Base-by-base conservation (phyloP, 495 filamentous ascomycete genomes). In the Hyaloscypha finlandica region DNA sequence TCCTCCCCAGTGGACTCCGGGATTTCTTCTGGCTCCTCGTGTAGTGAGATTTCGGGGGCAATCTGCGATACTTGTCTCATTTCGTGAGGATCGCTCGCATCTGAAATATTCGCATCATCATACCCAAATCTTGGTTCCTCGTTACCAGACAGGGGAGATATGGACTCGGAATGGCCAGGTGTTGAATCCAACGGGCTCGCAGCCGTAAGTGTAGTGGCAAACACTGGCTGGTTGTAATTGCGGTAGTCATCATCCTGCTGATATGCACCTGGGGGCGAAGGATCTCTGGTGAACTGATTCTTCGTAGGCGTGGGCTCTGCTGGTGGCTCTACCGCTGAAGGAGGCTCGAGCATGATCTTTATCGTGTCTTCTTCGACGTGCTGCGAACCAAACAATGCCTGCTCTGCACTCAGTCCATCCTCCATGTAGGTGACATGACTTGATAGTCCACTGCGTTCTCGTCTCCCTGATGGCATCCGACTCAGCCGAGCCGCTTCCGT, bases 281-380 rank as follows among this genome's bases (percentile, higher is more conserved):
- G 61, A 66, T 70, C 64, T 59, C 35, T 55, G 9, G 25, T n/a
- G 55, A 68, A 66, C 14, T 20, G 9, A 22, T 66, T 66, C n/a
- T 70, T 68, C 2, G 65, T 68, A 30, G 69, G 65, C n/a, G 63
- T 68, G 9, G 35, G 33, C 19, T 71, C 65, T 61, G 45, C 53
- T 9, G 53, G 57, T 33, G 32, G 39, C 9, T 80, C 75, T 48
- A 78, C 74, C 19, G 80, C 78, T 29, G 81, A 71, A 4, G 81
- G 77, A 42, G 81, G 78, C 39, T 78, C 76, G 58, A 87, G 76
- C 84, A 89, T 85, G 51, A 89, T 88, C 33, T 84, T 81, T 35
- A 89, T 86, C 1, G 87, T 88, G 16, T 48, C 42, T 11, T 31
- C 53, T 1, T 33, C 58, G 31, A 63, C 33, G 30, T 70, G 45